Percentiles rank a stretch among this genome's conserved stretches.
Conservation (phyloP, 495 filamentous ascomycete genomes). For the Penicillium bovifimosum region DNA sequence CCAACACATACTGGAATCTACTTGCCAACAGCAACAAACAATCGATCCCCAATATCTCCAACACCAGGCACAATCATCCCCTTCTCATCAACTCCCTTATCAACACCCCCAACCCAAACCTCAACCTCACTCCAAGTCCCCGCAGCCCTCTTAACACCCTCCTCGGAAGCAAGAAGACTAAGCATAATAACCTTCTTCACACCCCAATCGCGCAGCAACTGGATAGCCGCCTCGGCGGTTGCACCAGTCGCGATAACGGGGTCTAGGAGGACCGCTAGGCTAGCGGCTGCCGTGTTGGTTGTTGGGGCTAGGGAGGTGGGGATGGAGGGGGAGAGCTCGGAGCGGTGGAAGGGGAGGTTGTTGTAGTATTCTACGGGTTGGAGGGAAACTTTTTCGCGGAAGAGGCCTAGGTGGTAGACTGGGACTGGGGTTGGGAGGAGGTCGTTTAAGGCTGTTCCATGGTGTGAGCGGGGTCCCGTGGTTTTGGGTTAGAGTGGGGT, state of each 20-base stretch:
- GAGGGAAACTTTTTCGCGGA: constrained; percentile 77
- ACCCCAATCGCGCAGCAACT: constrained; percentile 86
- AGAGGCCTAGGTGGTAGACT: constrained; percentile 90
- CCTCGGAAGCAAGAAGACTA: constrained; percentile 64
- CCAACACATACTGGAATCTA: constrained; percentile 33
- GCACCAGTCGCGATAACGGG: constrained; percentile 92
- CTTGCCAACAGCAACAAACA: constrained; percentile 93
- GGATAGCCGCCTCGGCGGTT: constrained; percentile 83
- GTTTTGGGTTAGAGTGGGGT: neutral
- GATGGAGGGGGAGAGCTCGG: constrained; percentile 23
- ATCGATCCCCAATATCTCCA: constrained; percentile 85
- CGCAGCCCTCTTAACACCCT: constrained; percentile 63
- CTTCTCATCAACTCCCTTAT: constrained; percentile 60
- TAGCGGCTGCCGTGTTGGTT: constrained; percentile 39
- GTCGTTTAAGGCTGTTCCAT: constrained; percentile 61
- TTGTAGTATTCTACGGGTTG: constrained; percentile 97
- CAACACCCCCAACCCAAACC: constrained; percentile 78
- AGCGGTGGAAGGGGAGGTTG: constrained; percentile 77
- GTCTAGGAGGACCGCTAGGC: constrained; percentile 79
- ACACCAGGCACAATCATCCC: constrained; percentile 92
- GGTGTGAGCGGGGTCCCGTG: constrained; percentile 8
- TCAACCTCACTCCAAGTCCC: constrained; percentile 70
- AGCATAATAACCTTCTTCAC: constrained; percentile 73
- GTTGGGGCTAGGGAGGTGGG: constrained; percentile 29
- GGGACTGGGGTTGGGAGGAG: constrained; percentile 77